Base-by-base conservation (phyloP, 2,329 filamentous ascomycete genomes). In the Ramularia endophylla region DNA sequence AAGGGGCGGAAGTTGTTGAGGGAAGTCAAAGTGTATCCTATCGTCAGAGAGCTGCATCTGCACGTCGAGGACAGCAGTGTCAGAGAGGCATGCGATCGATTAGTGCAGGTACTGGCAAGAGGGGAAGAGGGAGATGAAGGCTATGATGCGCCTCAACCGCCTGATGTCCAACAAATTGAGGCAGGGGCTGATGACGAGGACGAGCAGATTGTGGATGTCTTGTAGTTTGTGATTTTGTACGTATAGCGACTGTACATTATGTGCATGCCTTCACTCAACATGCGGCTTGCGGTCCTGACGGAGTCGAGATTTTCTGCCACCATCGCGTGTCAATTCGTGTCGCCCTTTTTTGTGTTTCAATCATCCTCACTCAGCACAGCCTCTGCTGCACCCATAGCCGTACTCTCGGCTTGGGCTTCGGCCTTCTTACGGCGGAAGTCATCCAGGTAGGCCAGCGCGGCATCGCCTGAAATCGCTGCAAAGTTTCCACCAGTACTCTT, bases 101-200 rank as follows among this genome's bases (percentile, higher is more conserved):
- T 97, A 38, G 92, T 98, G 34, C 87, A 98, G 60, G 80, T 95
- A 5, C 62, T 95, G 46, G 87, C 88, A 80, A 73, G 86, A 41
- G 86, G 88, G 32, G 88, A 92, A 60, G 81, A 75, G 51, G 70
- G 68, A 5, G 76, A 73, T 42, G 36, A 20, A 13, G 25, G 36
- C 5, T 27, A 40, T 31, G 32, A 34, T 17, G 32, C 32, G 18
- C 32, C 32, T 15, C 18, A 17, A 9, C 18, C 20, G 32, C 32
- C 32, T 31, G 22, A 43, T 35, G 28, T 41, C 38, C n/a, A n/a
- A n/a, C n/a, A 15, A 40, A 34, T 17, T 44, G 70, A 74, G 41
- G 60, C 68, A 40, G 47, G 54, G 51, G 61, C n/a, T n/a, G n/a
- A 64, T 42, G 61, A 64, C 18, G 43, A 49, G 12, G 49, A 52